Evolutionary conservation across 1,139 yeast species (phyloP).

Genomic region (Blastobotrys indianensis): DNA sequence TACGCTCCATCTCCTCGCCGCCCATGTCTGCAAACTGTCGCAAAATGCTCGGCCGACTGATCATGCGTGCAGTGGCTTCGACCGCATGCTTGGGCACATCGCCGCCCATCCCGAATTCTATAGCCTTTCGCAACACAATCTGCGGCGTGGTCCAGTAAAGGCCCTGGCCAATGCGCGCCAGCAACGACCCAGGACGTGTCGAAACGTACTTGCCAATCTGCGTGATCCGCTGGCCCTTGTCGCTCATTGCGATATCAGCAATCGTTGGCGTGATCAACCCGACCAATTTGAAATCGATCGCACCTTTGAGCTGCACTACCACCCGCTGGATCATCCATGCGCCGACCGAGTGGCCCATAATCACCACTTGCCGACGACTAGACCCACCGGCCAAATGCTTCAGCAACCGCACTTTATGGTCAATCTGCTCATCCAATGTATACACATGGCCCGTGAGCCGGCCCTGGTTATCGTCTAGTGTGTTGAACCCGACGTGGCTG

Average conservation of each 20-base stretch:
- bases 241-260: constrained; percentile 47
- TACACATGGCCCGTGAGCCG: constrained; percentile 26
- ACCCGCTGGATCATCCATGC: constrained; percentile 51
- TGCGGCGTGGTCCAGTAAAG: constrained; percentile 21
- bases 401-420: constrained; percentile 30
- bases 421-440: constrained; percentile 46
- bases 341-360: constrained; percentile 62
- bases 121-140: constrained; percentile 12
- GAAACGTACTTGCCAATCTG: constrained; percentile 21
- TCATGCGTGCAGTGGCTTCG: constrained; percentile 41
- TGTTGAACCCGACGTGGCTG: constrained; percentile 49
- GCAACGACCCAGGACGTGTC: constrained; percentile 12
- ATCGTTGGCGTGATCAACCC: constrained; percentile 64
- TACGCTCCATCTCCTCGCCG: constrained; percentile 48
- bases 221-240: constrained; percentile 43
- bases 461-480: constrained; percentile 23
- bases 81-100: constrained; percentile 37
- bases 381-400: constrained; percentile 8
- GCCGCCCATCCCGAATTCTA: constrained; percentile 14
- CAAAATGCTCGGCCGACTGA: constrained; percentile 40
- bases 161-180: constrained; percentile 14
- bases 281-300: constrained; percentile 35
- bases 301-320: constrained; percentile 25
- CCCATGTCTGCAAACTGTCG: constrained; percentile 53
- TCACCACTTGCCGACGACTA: constrained; percentile 36